Base-by-base conservation (phyloP, 306 rosid species). In the Quercus robur region DNA sequence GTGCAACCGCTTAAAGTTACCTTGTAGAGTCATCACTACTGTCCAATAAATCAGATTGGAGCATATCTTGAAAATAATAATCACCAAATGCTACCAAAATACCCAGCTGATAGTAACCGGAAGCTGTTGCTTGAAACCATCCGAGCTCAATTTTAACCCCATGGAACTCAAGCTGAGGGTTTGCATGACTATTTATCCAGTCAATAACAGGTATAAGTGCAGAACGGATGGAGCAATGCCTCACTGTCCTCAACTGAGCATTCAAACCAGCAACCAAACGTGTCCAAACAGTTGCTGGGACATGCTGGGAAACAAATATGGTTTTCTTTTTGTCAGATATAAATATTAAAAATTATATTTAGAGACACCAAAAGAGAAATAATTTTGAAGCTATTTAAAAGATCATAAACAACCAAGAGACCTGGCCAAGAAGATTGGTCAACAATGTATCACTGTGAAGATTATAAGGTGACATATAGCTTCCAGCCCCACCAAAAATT, bases 51-150 rank as follows among this genome's bases (percentile, higher is more conserved):
- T 89, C 89, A 75, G 89, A 79, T 78, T 83, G 91, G 78, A 84
- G 90, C 80, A 78, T 72, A 84, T 82, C 86, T 35, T 84, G 91
- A 84, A 87, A 79, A 51, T 94, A 83, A 90, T 89, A 86, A 84
- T 91, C 98, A 64, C 94, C 98, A 69, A 93, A 85, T 15, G 90
- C 86, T 56, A 90, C 97, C 90, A 93, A 89, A n/a, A 95, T 83
- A 68, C 99, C 99, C 71, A 95, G 93, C 85, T 95, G 99, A 93
- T 93, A 91, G 86, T 95, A 95, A 79, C 99, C 99, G 71, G 99
- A 91, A 76, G 99, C 98, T 75, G 99, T 95, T 85, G 97, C 98
- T 91, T 95, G 99, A 88, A 95, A 95, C 99, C 99, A 95, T 77
- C 97, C 97, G 5, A 95, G 94, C 89, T 90, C 99, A 81, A 91